Evolutionary conservation across 1,139 yeast species (phyloP), one percentile per base, ranked within the genome.

Genomic region (Nakaseomyces uthaithaninus): DNA sequence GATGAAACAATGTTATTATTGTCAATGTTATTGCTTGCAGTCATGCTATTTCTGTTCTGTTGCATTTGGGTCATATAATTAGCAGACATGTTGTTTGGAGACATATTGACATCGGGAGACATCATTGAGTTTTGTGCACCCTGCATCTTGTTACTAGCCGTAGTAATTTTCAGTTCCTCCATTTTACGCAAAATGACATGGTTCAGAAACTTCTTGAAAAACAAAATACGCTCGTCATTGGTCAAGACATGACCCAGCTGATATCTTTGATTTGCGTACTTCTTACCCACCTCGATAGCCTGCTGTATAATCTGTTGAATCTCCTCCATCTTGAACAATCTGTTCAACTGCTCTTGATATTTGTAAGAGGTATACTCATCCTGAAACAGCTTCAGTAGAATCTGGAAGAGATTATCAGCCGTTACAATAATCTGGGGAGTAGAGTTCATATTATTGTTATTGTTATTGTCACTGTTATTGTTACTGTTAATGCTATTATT

Each of bases 401-500:
- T 17, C 17, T 31, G 35, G 16, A 31, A 31, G 5, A 31, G 35
- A 17, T 31, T 31, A 7, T 14, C 35, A 10, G 5, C 12, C 2
- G 35, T 31, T 19, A 31, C 15, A 17, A 19, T 31, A 9, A 28
- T 12, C 25, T 22, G 25, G 8, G 25, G 25, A 11, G 25, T 8
- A 8, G 8, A 11, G 11, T 26, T 9, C n/a, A 6, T 9, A 7
- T 17, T 33, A 19, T 15, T 28, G 22, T 9, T 37, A 27, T 17
- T 36, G 23, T 22, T 20, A 18, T 10, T 20, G 26, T 1, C 17
- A 18, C 5, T 22, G 27, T 5, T 22, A 19, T 16, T 22, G 33
- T 1, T 18, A 14, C 11, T 34, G 39, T 2, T 24, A 23, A 15
- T 34, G 39, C 41, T 43, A 39, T 43, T 47, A 46, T 45, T 49